These are phyloP conservation scores for Ophiostoma sp. DNA, from an alignment of 2,329 filamentous ascomycete species.

Conservation along the genomic window DNA sequence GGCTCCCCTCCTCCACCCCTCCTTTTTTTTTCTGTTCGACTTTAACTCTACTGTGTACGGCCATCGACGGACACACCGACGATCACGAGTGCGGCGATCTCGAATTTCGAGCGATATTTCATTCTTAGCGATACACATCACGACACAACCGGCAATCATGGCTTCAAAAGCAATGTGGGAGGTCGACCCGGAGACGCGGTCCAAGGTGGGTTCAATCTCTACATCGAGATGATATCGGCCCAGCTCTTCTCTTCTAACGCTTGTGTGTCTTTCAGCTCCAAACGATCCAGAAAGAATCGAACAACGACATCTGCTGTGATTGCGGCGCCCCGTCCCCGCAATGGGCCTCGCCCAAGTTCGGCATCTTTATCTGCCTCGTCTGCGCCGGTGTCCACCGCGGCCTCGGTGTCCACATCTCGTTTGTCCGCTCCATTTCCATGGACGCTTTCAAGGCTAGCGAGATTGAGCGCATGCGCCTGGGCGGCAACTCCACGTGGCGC, in stretches of 20 bases:
- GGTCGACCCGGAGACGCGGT: constrained; percentile 94
- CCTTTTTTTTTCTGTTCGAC: neutral
- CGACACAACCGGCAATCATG: constrained; percentile 43
- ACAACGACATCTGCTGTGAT: constrained; percentile 91
- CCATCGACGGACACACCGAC: neutral
- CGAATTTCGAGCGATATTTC: neutral
- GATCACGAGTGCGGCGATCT: neutral
- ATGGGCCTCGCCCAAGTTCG: constrained; percentile 97
- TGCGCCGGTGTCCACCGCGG: constrained; percentile 94
- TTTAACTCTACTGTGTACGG: neutral
- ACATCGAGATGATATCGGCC: neutral
- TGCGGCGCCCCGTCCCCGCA: constrained; percentile 94
- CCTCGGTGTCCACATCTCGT: constrained; percentile 96
- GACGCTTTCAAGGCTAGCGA: constrained; percentile 94
- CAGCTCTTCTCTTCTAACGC: too few species aligned
- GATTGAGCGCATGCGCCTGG: constrained; percentile 89
- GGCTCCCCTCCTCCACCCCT: neutral
- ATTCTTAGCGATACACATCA: neutral
- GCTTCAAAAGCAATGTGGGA: constrained; percentile 90
- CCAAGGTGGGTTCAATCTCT: constrained; percentile 65
- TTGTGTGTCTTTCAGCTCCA: constrained; percentile 62
- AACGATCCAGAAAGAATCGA: constrained; percentile 84
- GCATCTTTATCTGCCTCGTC: constrained; percentile 96
- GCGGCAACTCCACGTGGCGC: constrained; percentile 86
- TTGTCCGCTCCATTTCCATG: constrained; percentile 97